A percentile compares a stretch with the other conserved stretches of the same genome.
Evolutionary conservation across 768 basidiomycete genomes (phyloP).

Genomic region (Suillus variegatus): DNA sequence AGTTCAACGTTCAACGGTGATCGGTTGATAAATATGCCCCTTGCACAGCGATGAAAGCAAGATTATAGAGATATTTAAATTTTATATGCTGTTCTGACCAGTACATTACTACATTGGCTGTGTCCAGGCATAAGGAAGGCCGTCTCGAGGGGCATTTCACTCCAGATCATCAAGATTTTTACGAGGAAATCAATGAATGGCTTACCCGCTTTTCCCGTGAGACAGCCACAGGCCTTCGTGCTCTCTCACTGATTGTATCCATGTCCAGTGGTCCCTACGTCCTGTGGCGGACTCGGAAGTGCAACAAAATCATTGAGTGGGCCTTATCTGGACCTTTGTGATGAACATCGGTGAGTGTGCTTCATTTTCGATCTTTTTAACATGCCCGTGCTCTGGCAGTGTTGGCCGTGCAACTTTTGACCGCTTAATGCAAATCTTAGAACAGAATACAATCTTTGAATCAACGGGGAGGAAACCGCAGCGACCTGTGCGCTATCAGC

Average conservation of each 20-base stretch:
- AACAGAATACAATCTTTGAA: constrained; percentile 20
- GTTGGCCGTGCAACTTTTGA: constrained; percentile 15
- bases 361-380: neutral
- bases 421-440: constrained; percentile 12
- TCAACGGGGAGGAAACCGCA: constrained; percentile 19
- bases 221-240: neutral
- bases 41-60: neutral
- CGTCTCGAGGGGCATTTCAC: neutral
- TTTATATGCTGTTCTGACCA: neutral
- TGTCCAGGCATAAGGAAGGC: neutral
- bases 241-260: neutral
- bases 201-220: neutral
- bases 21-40: neutral
- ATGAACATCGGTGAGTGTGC: neutral
- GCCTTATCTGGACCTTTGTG: constrained; percentile 2
- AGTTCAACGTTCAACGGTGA: neutral
- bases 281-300: neutral
- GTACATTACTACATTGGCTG: neutral
- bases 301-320: neutral
- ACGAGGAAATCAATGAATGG: neutral
- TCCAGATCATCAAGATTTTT: neutral
- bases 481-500: constrained; percentile 22
- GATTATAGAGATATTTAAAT: neutral
- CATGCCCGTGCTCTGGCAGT: neutral
- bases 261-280: neutral